Conservation (phyloP, 2,329 filamentous ascomycete genomes). For the Pseudogymnoascus sp. region DNA sequence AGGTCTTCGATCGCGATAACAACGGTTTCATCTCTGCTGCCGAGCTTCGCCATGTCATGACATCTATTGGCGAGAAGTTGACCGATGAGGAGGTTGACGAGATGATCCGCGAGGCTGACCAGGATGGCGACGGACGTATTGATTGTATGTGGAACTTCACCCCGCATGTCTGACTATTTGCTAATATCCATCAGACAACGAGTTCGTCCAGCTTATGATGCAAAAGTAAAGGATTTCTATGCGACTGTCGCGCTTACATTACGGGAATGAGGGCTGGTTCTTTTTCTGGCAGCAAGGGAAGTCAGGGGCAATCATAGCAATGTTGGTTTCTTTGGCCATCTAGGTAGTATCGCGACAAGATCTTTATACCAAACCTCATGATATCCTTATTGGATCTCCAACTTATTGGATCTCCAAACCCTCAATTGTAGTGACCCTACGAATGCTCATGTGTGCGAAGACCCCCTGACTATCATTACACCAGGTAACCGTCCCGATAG, state of each 20-base stretch:
- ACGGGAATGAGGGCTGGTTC: not conserved
- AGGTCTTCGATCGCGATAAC: constrained; percentile 82
- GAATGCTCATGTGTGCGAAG: not conserved
- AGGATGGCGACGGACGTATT: constrained; percentile 82
- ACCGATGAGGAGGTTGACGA: constrained; percentile 87
- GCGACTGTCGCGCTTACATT: not conserved
- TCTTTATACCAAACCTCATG: constrained; percentile 7
- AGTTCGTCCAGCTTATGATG: constrained; percentile 94
- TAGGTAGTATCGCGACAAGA: constrained; percentile 7
- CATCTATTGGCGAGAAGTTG: constrained; percentile 84
- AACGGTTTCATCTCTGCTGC: constrained; percentile 88
- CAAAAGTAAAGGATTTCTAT: constrained; percentile 58
- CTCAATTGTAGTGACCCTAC: not conserved
- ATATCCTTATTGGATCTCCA: not conserved
- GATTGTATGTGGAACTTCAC: constrained; percentile 56
- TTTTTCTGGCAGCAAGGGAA: constrained; percentile 4
- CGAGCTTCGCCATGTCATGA: constrained; percentile 86
- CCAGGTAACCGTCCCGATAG: not conserved
- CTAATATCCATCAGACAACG: constrained; percentile 59
- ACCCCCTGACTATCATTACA: not conserved
- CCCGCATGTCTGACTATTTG: not conserved
- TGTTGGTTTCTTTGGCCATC: constrained; percentile 5
- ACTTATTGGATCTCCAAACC: not conserved
- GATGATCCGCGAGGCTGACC: constrained; percentile 88
- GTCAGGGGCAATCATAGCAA: constrained; percentile 3